Base-by-base conservation (phyloP, 129 eudicot species). In the Helianthus tuberosus region DNA sequence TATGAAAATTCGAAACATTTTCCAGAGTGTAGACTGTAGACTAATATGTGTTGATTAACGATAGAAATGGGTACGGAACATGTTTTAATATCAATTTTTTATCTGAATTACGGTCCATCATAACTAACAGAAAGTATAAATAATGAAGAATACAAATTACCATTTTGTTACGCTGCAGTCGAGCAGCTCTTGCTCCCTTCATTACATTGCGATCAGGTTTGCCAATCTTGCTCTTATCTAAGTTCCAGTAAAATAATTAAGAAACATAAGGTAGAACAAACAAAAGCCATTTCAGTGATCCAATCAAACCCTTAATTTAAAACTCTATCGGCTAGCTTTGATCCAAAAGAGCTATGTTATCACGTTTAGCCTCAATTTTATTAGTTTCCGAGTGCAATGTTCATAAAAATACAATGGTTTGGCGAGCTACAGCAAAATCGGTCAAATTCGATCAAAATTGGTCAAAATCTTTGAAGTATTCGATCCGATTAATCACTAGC, bases 151-250 rank as follows among this genome's bases (percentile, higher is more conserved):
- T 63, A 20, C 0, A 75, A 65, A 6, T 66, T 86, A 95, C 99
- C 97, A 87, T 89, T 69, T 91, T 95, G 75, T 82, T 85, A 11
- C 89, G 96, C 58, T 95, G 91, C 27, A 86, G 76, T 32, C 99
- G 82, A 65, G 94, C 94, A 54, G 96, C 92, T 17, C 86, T 84
- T 3, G 94, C 99, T 71, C 96, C 96, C 79, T 85, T 95, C 41
- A 39, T 74, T 5, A 73, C 83, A 85, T 82, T 84, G 53, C 85
- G 83, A 11, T 86, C 91, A 36, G 89, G 71, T 66, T 89, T 89
- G 15, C 87, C 69, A 66, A 77, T 83, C 80, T 81, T 87, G 71
- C 78, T 77, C 86, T 85, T 91, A 68, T 88, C 99, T 88, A 85
- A 65, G 43, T 35, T 72, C 47, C 64, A 48, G 46, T 16, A 17